These are phyloP conservation scores for Backusella circina DNA, from an alignment of 192 early-diverging fungal species.

Conservation along the genomic window DNA sequence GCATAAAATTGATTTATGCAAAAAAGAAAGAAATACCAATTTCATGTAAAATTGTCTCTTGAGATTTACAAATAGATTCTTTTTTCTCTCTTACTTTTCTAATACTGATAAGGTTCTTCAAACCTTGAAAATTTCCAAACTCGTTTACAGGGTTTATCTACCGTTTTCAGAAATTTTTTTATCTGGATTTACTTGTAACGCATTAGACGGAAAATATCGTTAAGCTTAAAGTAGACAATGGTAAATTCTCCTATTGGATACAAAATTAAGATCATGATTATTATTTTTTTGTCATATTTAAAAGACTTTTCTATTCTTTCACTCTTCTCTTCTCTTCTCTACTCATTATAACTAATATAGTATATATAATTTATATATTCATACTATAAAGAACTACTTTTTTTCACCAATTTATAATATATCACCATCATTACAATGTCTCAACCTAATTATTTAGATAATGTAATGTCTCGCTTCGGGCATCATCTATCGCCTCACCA, in stretches of 20 bases:
- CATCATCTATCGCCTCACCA: slow-evolving; percentile 16
- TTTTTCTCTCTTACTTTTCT: no score
- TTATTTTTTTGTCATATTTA: background rate
- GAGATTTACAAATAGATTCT: no score
- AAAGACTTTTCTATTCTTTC: background rate
- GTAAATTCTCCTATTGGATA: slow-evolving; percentile 1
- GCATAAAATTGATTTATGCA: background rate
- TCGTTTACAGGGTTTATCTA: background rate
- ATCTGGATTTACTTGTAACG: background rate
- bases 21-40: no score
- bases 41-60: no score
- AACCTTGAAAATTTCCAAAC: no score
- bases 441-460: slow-evolving; percentile 14
- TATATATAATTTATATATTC: background rate
- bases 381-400: background rate
- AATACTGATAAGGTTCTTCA: no score
- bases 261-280: background rate
- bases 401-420: background rate
- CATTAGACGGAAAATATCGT: background rate
- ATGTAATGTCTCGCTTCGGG: slow-evolving; percentile 21
- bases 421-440: background rate
- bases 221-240: background rate
- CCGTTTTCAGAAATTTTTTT: background rate
- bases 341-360: background rate
- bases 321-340: background rate